Evolutionary conservation across 305 asterid species (phyloP).

Genomic region (Solanum hybrid): DNA sequence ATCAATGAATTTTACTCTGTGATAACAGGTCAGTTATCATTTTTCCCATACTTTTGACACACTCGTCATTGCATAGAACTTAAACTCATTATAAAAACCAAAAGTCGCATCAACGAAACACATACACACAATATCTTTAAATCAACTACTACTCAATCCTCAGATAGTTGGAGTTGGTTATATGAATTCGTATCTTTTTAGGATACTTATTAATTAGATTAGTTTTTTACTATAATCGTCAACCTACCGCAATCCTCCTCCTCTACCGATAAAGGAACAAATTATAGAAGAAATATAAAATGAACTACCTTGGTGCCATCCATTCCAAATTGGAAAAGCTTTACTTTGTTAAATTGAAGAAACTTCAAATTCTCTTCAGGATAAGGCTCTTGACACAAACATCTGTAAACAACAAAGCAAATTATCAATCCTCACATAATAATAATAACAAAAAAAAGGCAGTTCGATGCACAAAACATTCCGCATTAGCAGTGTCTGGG

Average conservation of each 20-base stretch:
- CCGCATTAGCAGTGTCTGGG: not conserved
- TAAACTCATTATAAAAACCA: not conserved
- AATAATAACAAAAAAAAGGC: not conserved
- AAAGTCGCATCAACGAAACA: not conserved
- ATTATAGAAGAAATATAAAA: not conserved
- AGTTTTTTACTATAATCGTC: not conserved
- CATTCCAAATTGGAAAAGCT: conserved; percentile 37
- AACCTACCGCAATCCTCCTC: not conserved
- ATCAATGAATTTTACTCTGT: not conserved
- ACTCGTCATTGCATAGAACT: not conserved
- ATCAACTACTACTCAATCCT: not conserved
- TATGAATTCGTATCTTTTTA: not conserved
- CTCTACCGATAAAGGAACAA: not conserved
- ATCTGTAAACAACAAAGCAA: conserved; percentile 11
- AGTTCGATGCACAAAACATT: not conserved
- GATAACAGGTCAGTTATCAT: not conserved
- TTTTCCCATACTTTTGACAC: not conserved
- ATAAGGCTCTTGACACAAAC: conserved; percentile 33
- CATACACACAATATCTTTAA: not conserved
- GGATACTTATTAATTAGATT: not conserved
- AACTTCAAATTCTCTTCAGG: conserved; percentile 31
- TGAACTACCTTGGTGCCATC: conserved; percentile 36
- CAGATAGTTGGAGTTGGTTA: not conserved
- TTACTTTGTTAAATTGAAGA: conserved; percentile 21
- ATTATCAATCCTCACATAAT: not conserved